Evolutionary conservation across 208 protist genomes (phyloP), one percentile per base, ranked within the genome.

Genomic region (Crithidia expoeki): DNA sequence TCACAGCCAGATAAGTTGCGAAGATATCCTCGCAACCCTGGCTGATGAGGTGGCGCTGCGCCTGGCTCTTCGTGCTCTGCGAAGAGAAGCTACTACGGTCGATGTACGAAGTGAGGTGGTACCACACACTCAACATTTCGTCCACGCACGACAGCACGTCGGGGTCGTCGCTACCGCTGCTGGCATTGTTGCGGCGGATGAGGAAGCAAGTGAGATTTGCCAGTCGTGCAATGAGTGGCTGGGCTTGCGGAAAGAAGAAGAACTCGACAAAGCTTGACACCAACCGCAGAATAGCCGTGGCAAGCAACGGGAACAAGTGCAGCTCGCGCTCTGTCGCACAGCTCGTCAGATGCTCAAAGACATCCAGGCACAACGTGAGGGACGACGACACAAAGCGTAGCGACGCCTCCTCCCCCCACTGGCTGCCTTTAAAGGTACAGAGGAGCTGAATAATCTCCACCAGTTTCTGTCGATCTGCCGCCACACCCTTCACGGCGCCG

Each of bases 141-240:
- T 96, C 86, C 17, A 96, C 65, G 40, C 76, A 79, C 28, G 88
- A 79, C 84, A 93, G 84, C 28, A 94, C 73, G 46, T 77, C 65
- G 9, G 88, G 82, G 65, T 90, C 76, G 38, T 86, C 78, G 42
- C 21, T 30, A 34, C 34, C 55, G 55, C 80, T 79, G 65, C 74
- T 65, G 1, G 40, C 27, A 7, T 51, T 64, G 50, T 86, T 81
- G 53, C 80, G 49, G 19, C 52, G 61, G 50, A 94, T 83, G 33
- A 89, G 67, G 30, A 67, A 69, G 17, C 40, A 23, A 3, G 81
- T 84, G 58, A 84, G 56, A 21, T 36, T 38, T 0, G 68, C 56
- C 44, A 84, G 77, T 17, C 64, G 63, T 16, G 61, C 42, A 19
- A 81, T 34, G 32, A 84, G 78, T 10, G 64, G 27, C 19, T 57